Evolutionary conservation across 495 filamentous ascomycete species (phyloP).

Genomic region (Penicillium antarcticum): DNA sequence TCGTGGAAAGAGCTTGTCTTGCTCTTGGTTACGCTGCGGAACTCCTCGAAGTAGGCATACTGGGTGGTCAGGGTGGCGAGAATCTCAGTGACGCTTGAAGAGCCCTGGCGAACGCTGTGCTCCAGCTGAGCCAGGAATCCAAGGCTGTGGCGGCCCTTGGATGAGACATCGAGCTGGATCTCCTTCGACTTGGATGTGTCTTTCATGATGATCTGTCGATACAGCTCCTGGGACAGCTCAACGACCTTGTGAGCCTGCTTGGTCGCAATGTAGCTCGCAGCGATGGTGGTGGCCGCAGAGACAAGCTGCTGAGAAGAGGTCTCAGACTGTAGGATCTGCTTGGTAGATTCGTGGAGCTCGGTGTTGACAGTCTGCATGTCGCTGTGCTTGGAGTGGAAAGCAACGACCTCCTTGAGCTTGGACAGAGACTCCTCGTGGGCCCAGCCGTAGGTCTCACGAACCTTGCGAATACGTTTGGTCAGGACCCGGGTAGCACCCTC

Average conservation of each 20-base stretch:
- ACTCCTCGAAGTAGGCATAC: slow-evolving; percentile 38
- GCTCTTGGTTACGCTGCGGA: slow-evolving; percentile 24
- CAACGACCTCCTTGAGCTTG: slow-evolving; percentile 30
- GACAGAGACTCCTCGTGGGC: slow-evolving; percentile 35
- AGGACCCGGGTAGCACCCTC: slow-evolving; percentile 24
- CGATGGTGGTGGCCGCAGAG: slow-evolving; percentile 30
- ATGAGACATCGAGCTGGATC: slow-evolving; percentile 21
- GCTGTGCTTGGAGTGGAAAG: slow-evolving; percentile 28
- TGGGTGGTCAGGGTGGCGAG: slow-evolving; percentile 33
- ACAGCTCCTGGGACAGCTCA: slow-evolving; percentile 32
- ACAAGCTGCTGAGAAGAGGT: slow-evolving; percentile 25
- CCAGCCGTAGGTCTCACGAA: slow-evolving; percentile 32
- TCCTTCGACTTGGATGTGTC: slow-evolving; percentile 19
- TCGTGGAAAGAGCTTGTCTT: slow-evolving; percentile 30
- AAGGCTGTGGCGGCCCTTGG: slow-evolving; percentile 32
- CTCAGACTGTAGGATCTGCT: slow-evolving; percentile 30
- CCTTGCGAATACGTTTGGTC: slow-evolving; percentile 24
- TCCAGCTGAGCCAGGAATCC: slow-evolving; percentile 38
- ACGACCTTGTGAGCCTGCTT: slow-evolving; percentile 27
- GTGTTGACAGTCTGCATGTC: slow-evolving; percentile 19
- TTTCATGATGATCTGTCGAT: slow-evolving; percentile 33
- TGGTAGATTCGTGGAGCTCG: slow-evolving; percentile 31
- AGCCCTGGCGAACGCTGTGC: slow-evolving; percentile 26
- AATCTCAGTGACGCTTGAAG: slow-evolving; percentile 33
- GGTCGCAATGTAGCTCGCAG: slow-evolving; percentile 28